Base-by-base conservation (phyloP, 1,284 basidiomycete genomes). In the Melampsora americana region DNA sequence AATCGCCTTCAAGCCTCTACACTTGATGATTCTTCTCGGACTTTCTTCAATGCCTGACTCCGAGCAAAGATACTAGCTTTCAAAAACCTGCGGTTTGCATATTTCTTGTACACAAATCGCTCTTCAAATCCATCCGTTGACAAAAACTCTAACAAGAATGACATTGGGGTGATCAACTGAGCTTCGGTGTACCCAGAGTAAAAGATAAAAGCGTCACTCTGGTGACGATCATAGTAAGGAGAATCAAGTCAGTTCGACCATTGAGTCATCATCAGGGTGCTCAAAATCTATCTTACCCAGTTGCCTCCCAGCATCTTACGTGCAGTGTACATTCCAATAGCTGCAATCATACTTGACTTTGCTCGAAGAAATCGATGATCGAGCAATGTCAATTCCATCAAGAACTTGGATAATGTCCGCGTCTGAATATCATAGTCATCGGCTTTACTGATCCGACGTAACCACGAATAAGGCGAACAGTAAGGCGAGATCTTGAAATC, bases 351-450 rank as follows among this genome's bases (percentile, higher is more conserved):
- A 83, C 92, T 93, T 0, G 95, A 95, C 84, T 95, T 95, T 77
- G 91, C 94, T 68, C 92, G 87, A 81, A 99, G 84, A 87, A 99
- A 99, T 60, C 92, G 89, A 82, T 96, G 85, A 83, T 99, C 95
- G 77, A 99, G 86, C 69, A 99, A 86, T 9, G 94, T 96, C 65
- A 96, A 92, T 84, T 99, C 96, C 82, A 95, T 95, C 82, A 99
- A 85, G 86, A 97, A 99, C 84, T 99, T 99, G 86, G 92, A 91
- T 75, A 99, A 85, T 14, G 96, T 99, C 77, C 96, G 87, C 6
- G 95, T 99, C 83, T 97, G 95, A 80, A 99, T 90, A 83, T 99
- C 94, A 83, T 99, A 99, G 84, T 97, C 92, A 85, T 99, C 96
- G 35, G 96, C 96, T 84, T 95, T 97, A 86, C 92, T 95, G 84